These are phyloP conservation scores for Phenoliferia sp. DNA, from an alignment of 1,284 basidiomycete genomes.

Conservation along the genomic window DNA sequence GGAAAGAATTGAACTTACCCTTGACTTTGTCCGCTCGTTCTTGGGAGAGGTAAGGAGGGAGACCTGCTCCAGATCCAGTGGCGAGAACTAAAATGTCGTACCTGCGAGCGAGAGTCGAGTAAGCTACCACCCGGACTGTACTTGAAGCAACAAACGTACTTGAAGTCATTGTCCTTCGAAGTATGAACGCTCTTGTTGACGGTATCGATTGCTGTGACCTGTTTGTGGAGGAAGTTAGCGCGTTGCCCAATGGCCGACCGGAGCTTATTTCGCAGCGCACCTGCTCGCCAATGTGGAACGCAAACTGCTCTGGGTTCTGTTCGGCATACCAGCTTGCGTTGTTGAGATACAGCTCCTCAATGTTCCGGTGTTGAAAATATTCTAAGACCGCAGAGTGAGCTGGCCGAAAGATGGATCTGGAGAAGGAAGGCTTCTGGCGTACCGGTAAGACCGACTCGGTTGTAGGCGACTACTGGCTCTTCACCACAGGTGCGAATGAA, in stretches of 20 bases:
- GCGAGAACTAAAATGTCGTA: conserved; percentile 48
- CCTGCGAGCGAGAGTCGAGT: background rate
- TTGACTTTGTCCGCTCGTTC: conserved; percentile 46
- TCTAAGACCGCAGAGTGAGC: background rate
- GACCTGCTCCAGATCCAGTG: conserved; percentile 62
- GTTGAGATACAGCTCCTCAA: conserved; percentile 64
- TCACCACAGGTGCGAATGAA: conserved; percentile 60
- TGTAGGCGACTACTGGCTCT: conserved; percentile 49
- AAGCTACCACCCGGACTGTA: background rate
- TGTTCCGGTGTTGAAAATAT: conserved; percentile 59
- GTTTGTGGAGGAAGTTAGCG: conserved; percentile 30
- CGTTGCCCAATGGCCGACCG: conserved; percentile 31
- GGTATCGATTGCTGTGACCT: conserved; percentile 51
- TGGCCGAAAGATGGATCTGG: background rate
- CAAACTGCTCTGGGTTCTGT: conserved; percentile 53
- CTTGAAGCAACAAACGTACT: conserved; percentile 58
- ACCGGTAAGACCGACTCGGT: conserved; percentile 56
- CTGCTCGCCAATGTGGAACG: conserved; percentile 54
- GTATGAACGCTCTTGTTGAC: conserved; percentile 50
- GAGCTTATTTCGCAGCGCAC: background rate
- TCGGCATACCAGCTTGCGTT: conserved; percentile 57
- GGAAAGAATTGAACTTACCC: conserved; percentile 42
- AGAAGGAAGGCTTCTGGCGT: background rate
- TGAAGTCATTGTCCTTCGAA: conserved; percentile 50
- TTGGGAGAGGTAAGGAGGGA: conserved; percentile 58